Conservation (phyloP, 345 rosid genomes). For the rapeseed (Brassica napus) region Da-Ae NC_063442.1:15384501-15385000, state of each 20-base stretch:
- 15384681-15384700: constrained; percentile 1
- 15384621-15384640: constrained; percentile 8
- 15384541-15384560: constrained; percentile 77
- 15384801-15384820: constrained; percentile 87
- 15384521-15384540: constrained; percentile 83
- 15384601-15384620: constrained; percentile 1
- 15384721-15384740: constrained; percentile 1
- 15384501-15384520: constrained; percentile 74
- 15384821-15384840: constrained; percentile 91
- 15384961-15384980: constrained; percentile 82
- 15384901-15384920: constrained; percentile 13
- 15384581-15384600: constrained; percentile 64
- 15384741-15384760: constrained; percentile 75
- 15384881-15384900: constrained; percentile 19
- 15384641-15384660: background rate
- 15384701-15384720: background rate
- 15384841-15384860: constrained; percentile 88
- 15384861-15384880: constrained; percentile 98
- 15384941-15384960: constrained; percentile 68
- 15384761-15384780: constrained; percentile 94
- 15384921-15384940: constrained; percentile 3
- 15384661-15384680: constrained; percentile 3
- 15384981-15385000: constrained; percentile 86
- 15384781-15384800: constrained; percentile 92
- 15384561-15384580: constrained; percentile 97